A percentile compares a stretch with the other conserved stretches of the same genome.
Evolutionary conservation across 2,329 filamentous ascomycete genomes (phyloP).

Genomic region (Hymenoscyphus linearis): DNA sequence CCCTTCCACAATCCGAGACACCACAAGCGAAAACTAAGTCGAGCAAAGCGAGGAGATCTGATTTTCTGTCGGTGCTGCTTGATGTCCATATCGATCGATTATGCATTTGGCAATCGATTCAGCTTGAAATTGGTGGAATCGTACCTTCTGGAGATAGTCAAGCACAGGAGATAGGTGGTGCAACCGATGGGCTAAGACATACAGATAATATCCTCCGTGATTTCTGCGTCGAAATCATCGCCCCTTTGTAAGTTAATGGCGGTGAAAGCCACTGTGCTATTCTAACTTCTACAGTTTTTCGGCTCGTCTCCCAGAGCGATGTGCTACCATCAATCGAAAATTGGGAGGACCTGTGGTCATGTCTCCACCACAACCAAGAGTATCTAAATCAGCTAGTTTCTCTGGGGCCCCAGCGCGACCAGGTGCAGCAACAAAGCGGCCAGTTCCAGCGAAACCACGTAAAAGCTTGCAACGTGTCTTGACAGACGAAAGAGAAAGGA

Average conservation of each 20-base stretch:
- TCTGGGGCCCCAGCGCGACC: slow-evolving; percentile 41
- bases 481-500: slow-evolving; percentile 51
- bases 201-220: slow-evolving; percentile 59
- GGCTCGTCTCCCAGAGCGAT: slow-evolving; percentile 66
- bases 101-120: slow-evolving; percentile 79
- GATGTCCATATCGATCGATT: slow-evolving; percentile 73
- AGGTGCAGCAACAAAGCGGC: slow-evolving; percentile 47
- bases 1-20: slow-evolving; percentile 25
- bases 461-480: slow-evolving; percentile 57
- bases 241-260: slow-evolving; percentile 60
- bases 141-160: slow-evolving; percentile 33
- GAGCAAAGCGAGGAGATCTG: slow-evolving; percentile 34
- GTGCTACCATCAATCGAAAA: slow-evolving; percentile 67
- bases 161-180: slow-evolving; percentile 17
- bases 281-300: slow-evolving; percentile 51
- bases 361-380: slow-evolving; percentile 48
- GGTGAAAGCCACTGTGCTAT: too few relatives aligned
- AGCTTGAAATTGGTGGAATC: slow-evolving; percentile 48
- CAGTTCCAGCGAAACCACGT: slow-evolving; percentile 37
- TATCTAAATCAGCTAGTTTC: slow-evolving; percentile 40
- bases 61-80: slow-evolving; percentile 60
- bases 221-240: slow-evolving; percentile 75
- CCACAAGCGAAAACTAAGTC: slow-evolving; percentile 21
- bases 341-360: slow-evolving; percentile 65
- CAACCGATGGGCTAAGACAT: slow-evolving; percentile 17